Conservation (phyloP, 495 filamentous ascomycete species). For the Penicillium cinerascens region DNA sequence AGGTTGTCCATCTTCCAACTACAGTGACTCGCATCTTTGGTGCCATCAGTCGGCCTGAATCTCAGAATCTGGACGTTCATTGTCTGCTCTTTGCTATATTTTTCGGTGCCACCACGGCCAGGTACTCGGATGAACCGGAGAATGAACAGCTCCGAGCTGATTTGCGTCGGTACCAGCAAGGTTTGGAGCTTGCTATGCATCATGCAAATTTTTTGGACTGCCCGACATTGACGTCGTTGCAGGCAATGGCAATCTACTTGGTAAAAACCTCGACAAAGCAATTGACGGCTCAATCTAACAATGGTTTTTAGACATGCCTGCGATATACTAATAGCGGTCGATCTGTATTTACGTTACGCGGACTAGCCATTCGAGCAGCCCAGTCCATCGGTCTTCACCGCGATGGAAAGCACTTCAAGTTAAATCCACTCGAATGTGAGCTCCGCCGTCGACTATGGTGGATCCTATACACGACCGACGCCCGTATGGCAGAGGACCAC, state of each 20-base stretch:
- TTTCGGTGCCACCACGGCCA: slow-evolving; percentile 35
- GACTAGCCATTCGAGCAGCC: slow-evolving; percentile 46
- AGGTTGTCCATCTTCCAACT: slow-evolving; percentile 43
- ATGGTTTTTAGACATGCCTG: slow-evolving; percentile 33
- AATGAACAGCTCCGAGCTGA: slow-evolving; percentile 24
- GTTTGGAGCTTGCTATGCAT: slow-evolving; percentile 29
- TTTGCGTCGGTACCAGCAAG: slow-evolving; percentile 30
- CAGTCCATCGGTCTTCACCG: slow-evolving; percentile 49
- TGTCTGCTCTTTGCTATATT: slow-evolving; percentile 46
- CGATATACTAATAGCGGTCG: slow-evolving; percentile 42
- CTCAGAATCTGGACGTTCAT: slow-evolving; percentile 29
- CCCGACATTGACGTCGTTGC: slow-evolving; percentile 32
- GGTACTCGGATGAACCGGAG: slow-evolving; percentile 26
- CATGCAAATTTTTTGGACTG: slow-evolving; percentile 29
- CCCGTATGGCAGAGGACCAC: slow-evolving; percentile 38
- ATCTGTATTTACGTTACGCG: slow-evolving; percentile 42
- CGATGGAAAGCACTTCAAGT: slow-evolving; percentile 38
- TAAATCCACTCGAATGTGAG: slow-evolving; percentile 39
- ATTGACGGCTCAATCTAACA: neutral
- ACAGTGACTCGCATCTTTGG: slow-evolving; percentile 29
- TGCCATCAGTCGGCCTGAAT: slow-evolving; percentile 35
- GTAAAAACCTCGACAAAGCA: slow-evolving; percentile 9
- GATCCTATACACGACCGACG: slow-evolving; percentile 31
- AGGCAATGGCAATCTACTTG: slow-evolving; percentile 35
- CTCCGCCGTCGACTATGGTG: slow-evolving; percentile 45